phyloP scores from a whole-genome alignment of 495 filamentous ascomycete genomes.

The Penicillium malachiteum region DNA sequence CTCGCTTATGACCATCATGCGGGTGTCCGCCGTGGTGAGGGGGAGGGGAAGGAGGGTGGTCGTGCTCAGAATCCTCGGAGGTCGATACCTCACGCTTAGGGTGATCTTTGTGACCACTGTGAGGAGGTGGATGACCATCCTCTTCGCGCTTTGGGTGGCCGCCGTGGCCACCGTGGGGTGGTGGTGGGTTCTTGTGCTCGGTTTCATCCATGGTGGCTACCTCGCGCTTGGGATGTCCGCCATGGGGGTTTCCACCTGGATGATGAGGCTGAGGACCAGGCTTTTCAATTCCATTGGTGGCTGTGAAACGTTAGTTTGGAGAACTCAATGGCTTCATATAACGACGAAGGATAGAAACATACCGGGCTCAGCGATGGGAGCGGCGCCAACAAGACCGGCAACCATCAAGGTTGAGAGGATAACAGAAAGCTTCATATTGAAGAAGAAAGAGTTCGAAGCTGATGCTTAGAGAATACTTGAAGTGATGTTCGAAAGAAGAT shows the following conservation, averaged over 20 bases:
- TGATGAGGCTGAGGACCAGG: neutral
- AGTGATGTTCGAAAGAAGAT: neutral
- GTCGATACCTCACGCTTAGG: neutral
- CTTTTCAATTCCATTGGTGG: neutral
- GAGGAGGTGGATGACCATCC: neutral
- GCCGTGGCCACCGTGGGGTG: neutral
- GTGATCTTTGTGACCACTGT: neutral
- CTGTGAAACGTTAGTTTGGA: neutral
- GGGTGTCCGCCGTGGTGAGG: neutral
- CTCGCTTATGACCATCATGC: neutral
- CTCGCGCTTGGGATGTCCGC: neutral
- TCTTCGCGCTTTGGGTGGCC: neutral
- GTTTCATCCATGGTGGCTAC: neutral
- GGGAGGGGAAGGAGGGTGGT: neutral
- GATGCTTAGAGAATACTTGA: neutral
- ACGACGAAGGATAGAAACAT: neutral
- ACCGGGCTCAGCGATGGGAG: neutral
- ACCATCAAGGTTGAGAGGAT: slow-evolving; percentile 3
- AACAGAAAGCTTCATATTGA: neutral
- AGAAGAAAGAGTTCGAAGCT: neutral
- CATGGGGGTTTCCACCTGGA: neutral
- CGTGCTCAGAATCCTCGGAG: neutral
- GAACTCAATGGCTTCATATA: neutral
- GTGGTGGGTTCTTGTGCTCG: neutral
- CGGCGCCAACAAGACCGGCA: neutral